Evolutionary conservation across 345 rosid species (phyloP), one percentile per base, ranked within the genome.

Genomic region (Rubroshorea leprosula): DNA sequence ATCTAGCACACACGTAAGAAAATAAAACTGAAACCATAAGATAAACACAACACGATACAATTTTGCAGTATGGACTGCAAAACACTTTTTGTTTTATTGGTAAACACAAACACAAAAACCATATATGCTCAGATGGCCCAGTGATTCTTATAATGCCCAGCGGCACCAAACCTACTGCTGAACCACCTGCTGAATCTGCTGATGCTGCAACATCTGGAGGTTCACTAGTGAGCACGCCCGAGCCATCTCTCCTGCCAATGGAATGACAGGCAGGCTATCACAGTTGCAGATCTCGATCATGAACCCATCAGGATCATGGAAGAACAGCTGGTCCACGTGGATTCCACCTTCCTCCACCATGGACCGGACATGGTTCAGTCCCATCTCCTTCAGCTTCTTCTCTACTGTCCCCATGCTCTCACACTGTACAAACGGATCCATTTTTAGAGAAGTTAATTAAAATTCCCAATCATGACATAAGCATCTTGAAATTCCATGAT

Each of bases 221-320:
- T 76, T 77, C 49, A 70, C 58, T 0, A 69, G 74, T 0, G 89
- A 78, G 68, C 97, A 84, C 1, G 95, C 65, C 23, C 86, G 73
- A 56, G 61, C 69, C 55, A 77, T 63, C 39, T 80, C 89, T 1
- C 82, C 86, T 0, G 53, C 82, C 0, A 91, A 68, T 0, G 98
- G 98, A 13, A 86, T 14, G 8, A 91, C 85, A 0, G 96, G 98
- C 1, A 91, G 76, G 61, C 70, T 80, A 49, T 91, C 92, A 21
- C 98, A 88, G 65, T 91, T 80, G 75, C 96, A 91, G 4, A 91
- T 81, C 81, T 91, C 98, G 29, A 91, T 82, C 96, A 88, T 91
- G 74, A 81, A 85, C 0, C 89, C 98, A 62, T 91, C 95, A 0
- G 96, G 96, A 47, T 91, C 96, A n/a, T 91, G 90, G 75, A 85